Base-by-base conservation (phyloP, 2,329 filamentous ascomycete species). In the Zasmidium angulare region DNA sequence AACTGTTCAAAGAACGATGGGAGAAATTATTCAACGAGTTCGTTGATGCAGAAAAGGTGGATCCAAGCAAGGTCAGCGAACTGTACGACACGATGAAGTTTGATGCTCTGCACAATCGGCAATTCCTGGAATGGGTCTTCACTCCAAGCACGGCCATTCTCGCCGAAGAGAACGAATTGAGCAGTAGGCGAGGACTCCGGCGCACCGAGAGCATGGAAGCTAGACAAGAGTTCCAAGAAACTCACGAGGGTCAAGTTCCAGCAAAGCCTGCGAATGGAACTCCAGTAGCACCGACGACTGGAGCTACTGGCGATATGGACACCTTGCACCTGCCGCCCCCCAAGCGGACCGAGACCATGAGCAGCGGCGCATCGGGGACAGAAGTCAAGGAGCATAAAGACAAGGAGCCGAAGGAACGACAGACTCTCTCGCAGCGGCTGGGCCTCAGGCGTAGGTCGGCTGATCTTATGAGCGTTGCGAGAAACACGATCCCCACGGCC, bases 41-140 rank as follows among this genome's bases (percentile, higher is more conserved):
- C 70, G 95, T 90, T 66, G 96, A 99, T 74, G 89, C 90, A 1
- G 95, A 99, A 70, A 99, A 99, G 79, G 92, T 98, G 19, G 95
- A 99, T 75, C 96, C 96, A 19, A 96, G 93, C 81, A 99, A 99
- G 79, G 93, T 99, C 63, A 97, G 92, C 3, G 95, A 99, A 78
- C 84, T 99, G 2, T 99, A 99, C 74, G 95, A 99, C 75, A 98
- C 93, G 20, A 98, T 99, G 95, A 99, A 99, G 76, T 99, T 98
- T 65, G 95, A 99, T 74, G 95, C 95, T 1, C 82, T 99, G 14
- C 96, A 99, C 76, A 99, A 99, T 72, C 87, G 95, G 1, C 91
- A 92, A 63, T 99, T 99, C 70, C 80, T 99, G 2, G 95, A 99
- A 75, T 98, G 95, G 91, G 89, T 97, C 0, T 99, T 99, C 68